phyloP scores from a whole-genome alignment of 306 rosid genomes.

The Acacia confusa region DNA sequence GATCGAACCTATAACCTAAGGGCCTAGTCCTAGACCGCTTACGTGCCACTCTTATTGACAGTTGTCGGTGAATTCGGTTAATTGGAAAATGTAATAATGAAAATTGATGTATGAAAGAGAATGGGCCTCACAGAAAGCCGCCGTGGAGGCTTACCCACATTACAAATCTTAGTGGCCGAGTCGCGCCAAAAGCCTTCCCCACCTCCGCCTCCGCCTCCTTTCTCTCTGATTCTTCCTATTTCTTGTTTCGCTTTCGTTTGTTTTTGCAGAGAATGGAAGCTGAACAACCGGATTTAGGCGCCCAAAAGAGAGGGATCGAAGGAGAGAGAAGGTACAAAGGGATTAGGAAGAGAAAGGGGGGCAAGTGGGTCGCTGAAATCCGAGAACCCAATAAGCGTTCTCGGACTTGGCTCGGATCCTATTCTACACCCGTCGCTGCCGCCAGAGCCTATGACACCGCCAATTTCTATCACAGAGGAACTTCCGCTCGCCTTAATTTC shows the following conservation, averaged over 20 bases:
- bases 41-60: too few species aligned
- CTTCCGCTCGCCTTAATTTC: slow-evolving; percentile 86
- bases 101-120: background rate
- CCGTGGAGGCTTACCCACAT: slow-evolving; percentile 62
- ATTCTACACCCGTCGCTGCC: slow-evolving; percentile 91
- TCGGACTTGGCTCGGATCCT: slow-evolving; percentile 94
- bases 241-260: background rate
- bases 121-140: slow-evolving; percentile 33
- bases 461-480: slow-evolving; percentile 80
- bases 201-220: slow-evolving; percentile 8
- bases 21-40: too few species aligned
- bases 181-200: slow-evolving; percentile 26
- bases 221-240: slow-evolving; percentile 13
- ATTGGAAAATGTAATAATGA: background rate
- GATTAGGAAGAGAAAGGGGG: slow-evolving; percentile 99
- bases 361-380: slow-evolving; percentile 99
- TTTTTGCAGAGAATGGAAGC: slow-evolving; percentile 23
- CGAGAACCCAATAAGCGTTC: slow-evolving; percentile 97
- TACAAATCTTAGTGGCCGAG: slow-evolving; percentile 51
- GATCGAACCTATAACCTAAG: too few species aligned
- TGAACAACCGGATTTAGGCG: slow-evolving; percentile 6
- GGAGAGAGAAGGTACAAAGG: slow-evolving; percentile 89
- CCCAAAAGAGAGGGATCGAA: slow-evolving; percentile 41
- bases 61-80: slow-evolving; percentile 46
- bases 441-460: slow-evolving; percentile 98